Percentiles rank a stretch among this genome's conserved stretches.
Evolutionary conservation across 1,139 yeast genomes (phyloP).

Genomic region (Taphrina betulina): DNA sequence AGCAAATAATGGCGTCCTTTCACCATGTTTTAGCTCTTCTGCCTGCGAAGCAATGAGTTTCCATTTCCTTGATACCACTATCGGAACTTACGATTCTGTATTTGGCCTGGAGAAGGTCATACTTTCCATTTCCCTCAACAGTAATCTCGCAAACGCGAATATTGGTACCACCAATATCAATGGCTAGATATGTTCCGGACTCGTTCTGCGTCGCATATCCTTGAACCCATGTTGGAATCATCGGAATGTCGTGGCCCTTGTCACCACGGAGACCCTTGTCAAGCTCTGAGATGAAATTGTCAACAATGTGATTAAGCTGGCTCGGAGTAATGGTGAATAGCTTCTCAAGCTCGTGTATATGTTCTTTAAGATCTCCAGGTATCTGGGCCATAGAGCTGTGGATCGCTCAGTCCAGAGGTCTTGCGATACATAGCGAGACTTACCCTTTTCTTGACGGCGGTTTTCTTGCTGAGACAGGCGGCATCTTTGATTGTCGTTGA

Average conservation of each 20-base stretch:
- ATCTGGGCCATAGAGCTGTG: slow-evolving; percentile 68
- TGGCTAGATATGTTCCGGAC: slow-evolving; percentile 82
- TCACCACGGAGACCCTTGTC: slow-evolving; percentile 67
- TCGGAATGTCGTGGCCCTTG: slow-evolving; percentile 51
- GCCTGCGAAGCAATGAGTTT: slow-evolving; percentile 16
- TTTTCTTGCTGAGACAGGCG: slow-evolving; percentile 29
- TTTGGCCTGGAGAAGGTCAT: slow-evolving; percentile 61
- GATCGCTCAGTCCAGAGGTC: not conserved
- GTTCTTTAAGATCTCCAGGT: slow-evolving; percentile 61
- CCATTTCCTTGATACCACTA: not conserved
- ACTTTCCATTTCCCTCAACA: slow-evolving; percentile 78
- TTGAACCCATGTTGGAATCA: slow-evolving; percentile 97
- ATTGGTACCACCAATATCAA: slow-evolving; percentile 81
- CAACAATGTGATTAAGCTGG: slow-evolving; percentile 62
- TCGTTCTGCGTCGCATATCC: slow-evolving; percentile 91
- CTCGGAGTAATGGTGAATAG: slow-evolving; percentile 62
- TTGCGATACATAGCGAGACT: not conserved
- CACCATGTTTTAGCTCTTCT: slow-evolving; percentile 70
- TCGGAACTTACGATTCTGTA: slow-evolving; percentile 53
- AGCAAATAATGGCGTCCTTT: slow-evolving; percentile 72
- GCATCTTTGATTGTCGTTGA: too few relatives aligned
- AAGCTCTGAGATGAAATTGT: slow-evolving; percentile 69
- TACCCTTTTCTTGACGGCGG: slow-evolving; percentile 31
- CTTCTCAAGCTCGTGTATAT: slow-evolving; percentile 60
- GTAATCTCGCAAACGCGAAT: slow-evolving; percentile 83